Conservation (phyloP, 2,329 filamentous ascomycete genomes). For the Chaetomiaceae sp. region DNA sequence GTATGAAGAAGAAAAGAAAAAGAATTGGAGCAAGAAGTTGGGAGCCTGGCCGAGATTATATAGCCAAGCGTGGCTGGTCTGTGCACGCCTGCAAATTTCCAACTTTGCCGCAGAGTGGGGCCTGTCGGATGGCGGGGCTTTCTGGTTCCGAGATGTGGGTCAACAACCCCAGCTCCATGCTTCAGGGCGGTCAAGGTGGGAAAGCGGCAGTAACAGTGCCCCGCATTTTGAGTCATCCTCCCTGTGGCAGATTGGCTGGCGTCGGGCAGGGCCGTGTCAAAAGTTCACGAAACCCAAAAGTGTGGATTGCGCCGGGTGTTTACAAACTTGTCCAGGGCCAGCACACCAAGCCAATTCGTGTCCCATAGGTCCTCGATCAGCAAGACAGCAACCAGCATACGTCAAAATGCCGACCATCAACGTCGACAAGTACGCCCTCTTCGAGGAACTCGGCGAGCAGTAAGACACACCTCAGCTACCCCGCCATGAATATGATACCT, state of each 20-base stretch:
- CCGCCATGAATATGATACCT: constrained; percentile 20
- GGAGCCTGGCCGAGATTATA: constrained; percentile 7
- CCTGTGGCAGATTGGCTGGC: constrained; percentile 5
- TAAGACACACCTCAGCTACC: constrained; percentile 44
- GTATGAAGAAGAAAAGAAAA: constrained; percentile 24
- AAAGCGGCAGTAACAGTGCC: constrained; percentile 21
- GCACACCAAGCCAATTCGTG: constrained; percentile 17
- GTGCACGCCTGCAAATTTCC: constrained; percentile 16
- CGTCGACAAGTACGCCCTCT: constrained; percentile 94
- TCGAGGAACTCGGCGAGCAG: constrained; percentile 84
- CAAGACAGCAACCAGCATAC: background rate
- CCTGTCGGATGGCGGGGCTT: background rate
- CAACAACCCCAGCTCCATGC: background rate
- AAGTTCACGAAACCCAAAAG: constrained; percentile 14
- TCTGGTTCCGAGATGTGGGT: background rate
- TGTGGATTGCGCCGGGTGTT: constrained; percentile 9
- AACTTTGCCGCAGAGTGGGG: no score
- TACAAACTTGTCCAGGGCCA: constrained; percentile 7
- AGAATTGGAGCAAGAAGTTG: constrained; percentile 9
- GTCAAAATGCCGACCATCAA: constrained; percentile 73
- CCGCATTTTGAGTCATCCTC: constrained; percentile 27
- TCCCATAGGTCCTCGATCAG: background rate
- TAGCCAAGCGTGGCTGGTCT: constrained; percentile 10
- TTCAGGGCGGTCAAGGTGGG: constrained; percentile 9
- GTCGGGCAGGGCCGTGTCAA: constrained; percentile 17